These are phyloP conservation scores for Boletus rubescentipes DNA, from an alignment of 768 basidiomycete species.

Conservation along the genomic window DNA sequence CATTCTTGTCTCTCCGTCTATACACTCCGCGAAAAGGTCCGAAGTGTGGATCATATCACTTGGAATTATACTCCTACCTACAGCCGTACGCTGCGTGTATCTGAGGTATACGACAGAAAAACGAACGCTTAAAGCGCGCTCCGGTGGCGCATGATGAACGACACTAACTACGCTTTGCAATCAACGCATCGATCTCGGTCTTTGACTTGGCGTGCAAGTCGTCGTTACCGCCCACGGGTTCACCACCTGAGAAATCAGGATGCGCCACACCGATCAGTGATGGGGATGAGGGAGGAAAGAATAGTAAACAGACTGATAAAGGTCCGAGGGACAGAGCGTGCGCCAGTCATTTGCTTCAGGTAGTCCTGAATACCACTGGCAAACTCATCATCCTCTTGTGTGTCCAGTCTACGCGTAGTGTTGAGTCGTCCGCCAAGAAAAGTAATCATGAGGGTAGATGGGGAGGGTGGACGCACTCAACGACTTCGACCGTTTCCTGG, in stretches of 20 bases:
- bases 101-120: conserved; percentile 1
- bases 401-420: conserved; percentile 45
- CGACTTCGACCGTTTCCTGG: conserved; percentile 36
- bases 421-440: neutral
- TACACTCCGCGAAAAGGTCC: too few relatives aligned
- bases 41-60: too few relatives aligned
- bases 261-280: neutral
- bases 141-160: too few relatives aligned
- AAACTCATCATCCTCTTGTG: conserved; percentile 53
- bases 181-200: conserved; percentile 5
- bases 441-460: neutral
- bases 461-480: conserved; percentile 43
- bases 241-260: conserved; percentile 20
- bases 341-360: conserved; percentile 59
- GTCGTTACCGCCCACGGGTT: conserved; percentile 20
- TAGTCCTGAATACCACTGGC: conserved; percentile 70
- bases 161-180: conserved; percentile 8
- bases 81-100: too few relatives aligned
- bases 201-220: conserved; percentile 10
- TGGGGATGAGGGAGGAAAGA: too few relatives aligned
- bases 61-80: too few relatives aligned
- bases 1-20: too few relatives aligned
- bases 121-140: too few relatives aligned
- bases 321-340: conserved; percentile 73
- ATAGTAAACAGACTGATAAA: conserved; percentile 59